Base-by-base conservation (phyloP, 169 alveolate species). In the Plasmodium chabaudi region DNA sequence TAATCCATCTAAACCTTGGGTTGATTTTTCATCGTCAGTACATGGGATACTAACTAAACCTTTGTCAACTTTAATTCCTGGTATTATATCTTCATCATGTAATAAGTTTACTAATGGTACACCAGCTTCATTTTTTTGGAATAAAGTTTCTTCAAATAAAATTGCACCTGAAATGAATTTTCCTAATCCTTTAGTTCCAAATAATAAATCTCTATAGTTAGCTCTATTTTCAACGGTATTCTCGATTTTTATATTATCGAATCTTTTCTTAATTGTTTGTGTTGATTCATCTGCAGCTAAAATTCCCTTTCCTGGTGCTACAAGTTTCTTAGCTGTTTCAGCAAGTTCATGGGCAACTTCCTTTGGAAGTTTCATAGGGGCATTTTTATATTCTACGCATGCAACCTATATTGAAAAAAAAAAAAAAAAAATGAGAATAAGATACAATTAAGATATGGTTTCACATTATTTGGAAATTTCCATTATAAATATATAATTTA, bases 261-360 rank as follows among this genome's bases (percentile, higher is more conserved):
- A 98, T 63, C 99, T 95, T 94, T 98, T 98, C 92, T 98, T 98
- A 64, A 98, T 98, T 23, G 99, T 98, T 73, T 99, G 99, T 34
- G 99, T 97, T 39, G 99, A 97, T 95, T 99, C 99, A 90, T 99
- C 99, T 27, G 99, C 99, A 21, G 99, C 99, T 51, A 99, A 94
- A 77, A 99, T 96, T 47, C 99, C 99, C 94, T 97, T 97, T 70
- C 99, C 99, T 56, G 79, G 65, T 67, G 17, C 57, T 55, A 82
- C 90, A 68, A 82, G 84, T 15, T 82, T 82, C 46, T 82, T 67
- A 21, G 90, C 90, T 19, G 90, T 82, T 27, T 82, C 59, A 42
- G 90, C 84, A 55, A 82, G 39, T 82, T 82, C 90, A 46, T 82
- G 72, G 17, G 90, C 90, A 65, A 82, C 90, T 12, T 82, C 90